A percentile compares a stretch with the other conserved stretches of the same genome.
Conservation (phyloP, 495 filamentous ascomycete species). For the Penicillium subrubescens region DNA sequence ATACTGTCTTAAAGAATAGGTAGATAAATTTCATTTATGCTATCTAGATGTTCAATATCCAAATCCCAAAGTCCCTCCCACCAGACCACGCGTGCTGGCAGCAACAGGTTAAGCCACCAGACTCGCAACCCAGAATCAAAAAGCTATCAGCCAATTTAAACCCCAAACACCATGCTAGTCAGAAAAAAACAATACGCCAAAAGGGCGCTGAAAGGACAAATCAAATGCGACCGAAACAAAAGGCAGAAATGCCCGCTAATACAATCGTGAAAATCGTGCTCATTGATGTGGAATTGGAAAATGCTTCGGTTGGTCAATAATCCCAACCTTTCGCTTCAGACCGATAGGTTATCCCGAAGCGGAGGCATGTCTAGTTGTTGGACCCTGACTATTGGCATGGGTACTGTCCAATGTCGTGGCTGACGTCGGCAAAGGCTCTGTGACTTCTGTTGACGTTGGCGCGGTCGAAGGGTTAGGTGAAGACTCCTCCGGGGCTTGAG, state of each 20-base stretch:
- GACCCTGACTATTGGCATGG: not conserved
- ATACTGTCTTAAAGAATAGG: not conserved
- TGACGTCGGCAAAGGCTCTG: not conserved
- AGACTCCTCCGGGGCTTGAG: not conserved
- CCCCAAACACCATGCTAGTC: not conserved
- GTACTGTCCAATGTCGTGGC: constrained; percentile 11
- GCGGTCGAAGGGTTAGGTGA: constrained; percentile 5
- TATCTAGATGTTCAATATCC: not conserved
- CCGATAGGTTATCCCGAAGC: constrained; percentile 5
- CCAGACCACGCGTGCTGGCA: not conserved
- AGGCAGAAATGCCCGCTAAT: not conserved
- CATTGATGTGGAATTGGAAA: constrained; percentile 7
- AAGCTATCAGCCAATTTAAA: not conserved
- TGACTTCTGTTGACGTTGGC: constrained; percentile 10
- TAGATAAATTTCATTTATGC: not conserved
- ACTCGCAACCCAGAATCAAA: not conserved
- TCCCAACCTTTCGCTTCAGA: too few species aligned
- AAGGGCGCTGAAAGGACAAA: not conserved
- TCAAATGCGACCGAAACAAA: not conserved
- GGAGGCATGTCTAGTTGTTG: constrained; percentile 6
- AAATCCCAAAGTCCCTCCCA: not conserved
- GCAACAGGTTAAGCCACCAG: not conserved
- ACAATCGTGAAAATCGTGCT: constrained; percentile 23
- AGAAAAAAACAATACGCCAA: not conserved
- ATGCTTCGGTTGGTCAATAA: not conserved